phyloP scores from a whole-genome alignment of 1,139 yeast species.

The Yamadazyma diospyri region DNA sequence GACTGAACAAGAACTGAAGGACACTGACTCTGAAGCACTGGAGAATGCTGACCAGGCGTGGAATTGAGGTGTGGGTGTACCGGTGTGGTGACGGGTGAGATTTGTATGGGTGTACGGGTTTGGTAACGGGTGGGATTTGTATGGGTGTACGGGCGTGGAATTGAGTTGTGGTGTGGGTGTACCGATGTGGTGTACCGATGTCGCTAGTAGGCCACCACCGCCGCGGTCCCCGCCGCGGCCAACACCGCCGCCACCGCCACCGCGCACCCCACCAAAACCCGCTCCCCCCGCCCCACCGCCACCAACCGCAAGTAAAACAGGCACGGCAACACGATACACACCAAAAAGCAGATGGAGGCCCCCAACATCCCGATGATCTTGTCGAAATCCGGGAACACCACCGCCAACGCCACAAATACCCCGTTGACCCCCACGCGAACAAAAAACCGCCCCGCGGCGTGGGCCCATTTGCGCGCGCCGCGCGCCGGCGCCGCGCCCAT shows the following conservation, averaged over 20 bases:
- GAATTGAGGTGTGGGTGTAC: too few species aligned
- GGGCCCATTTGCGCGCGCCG: slow-evolving; percentile 13
- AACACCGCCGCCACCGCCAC: slow-evolving; percentile 24
- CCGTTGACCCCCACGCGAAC: slow-evolving; percentile 48
- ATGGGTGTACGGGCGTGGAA: too few species aligned
- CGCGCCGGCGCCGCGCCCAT: slow-evolving; percentile 19
- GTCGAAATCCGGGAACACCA: slow-evolving; percentile 58
- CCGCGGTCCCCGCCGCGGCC: slow-evolving; percentile 40
- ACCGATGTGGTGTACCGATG: too few species aligned
- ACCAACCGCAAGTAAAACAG: slow-evolving; percentile 45
- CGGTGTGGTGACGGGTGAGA: too few species aligned
- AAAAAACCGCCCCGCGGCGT: slow-evolving; percentile 15
- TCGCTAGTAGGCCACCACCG: slow-evolving; percentile 30
- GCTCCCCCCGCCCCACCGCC: slow-evolving; percentile 22
- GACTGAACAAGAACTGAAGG: too few species aligned
- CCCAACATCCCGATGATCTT: slow-evolving; percentile 55
- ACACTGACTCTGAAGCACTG: too few species aligned
- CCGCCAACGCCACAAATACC: slow-evolving; percentile 47
- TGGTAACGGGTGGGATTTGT: too few species aligned
- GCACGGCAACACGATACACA: slow-evolving; percentile 56
- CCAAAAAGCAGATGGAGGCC: slow-evolving; percentile 53
- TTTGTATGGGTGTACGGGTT: too few species aligned
- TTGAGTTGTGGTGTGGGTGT: too few species aligned
- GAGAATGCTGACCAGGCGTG: too few species aligned
- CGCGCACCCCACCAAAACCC: slow-evolving; percentile 19